Evolutionary conservation across 345 rosid species (phyloP).

Genomic region (Hypericum androsaemum): DNA sequence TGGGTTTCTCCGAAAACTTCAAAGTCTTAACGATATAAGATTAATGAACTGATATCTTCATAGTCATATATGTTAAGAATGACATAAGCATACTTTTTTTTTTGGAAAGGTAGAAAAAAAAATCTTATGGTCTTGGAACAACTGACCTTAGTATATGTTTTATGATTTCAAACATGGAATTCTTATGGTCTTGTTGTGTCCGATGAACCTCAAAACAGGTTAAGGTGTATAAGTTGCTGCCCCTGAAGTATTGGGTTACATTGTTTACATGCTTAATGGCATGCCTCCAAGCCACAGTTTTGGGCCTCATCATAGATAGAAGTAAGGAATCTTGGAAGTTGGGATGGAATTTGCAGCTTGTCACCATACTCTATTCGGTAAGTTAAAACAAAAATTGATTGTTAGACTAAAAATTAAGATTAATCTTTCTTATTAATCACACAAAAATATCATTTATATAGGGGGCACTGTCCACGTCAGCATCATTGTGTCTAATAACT

Average conservation of each 20-base stretch:
- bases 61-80: too few relatives aligned
- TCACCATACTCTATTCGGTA: conserved; percentile 40
- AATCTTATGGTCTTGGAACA: too few relatives aligned
- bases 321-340: conserved; percentile 23
- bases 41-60: too few relatives aligned
- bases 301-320: conserved; percentile 29
- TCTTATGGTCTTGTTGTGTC: too few relatives aligned
- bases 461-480: conserved; percentile 38
- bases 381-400: neutral
- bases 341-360: conserved; percentile 31
- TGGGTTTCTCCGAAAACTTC: too few relatives aligned
- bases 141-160: too few relatives aligned
- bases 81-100: too few relatives aligned
- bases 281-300: conserved; percentile 16
- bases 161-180: too few relatives aligned
- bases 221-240: conserved; percentile 25
- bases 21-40: too few relatives aligned
- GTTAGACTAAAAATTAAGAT: too few relatives aligned
- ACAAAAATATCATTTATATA: neutral
- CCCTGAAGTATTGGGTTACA: conserved; percentile 32
- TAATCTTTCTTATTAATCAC: neutral
- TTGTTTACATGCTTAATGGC: conserved; percentile 37
- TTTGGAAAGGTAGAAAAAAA: too few relatives aligned
- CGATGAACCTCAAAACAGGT: conserved; percentile 15
- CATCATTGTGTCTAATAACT: conserved; percentile 29